Evolutionary conservation across 148 eudicot species (phyloP), one percentile per base, ranked within the genome.

Genomic region (Silene conica): DNA sequence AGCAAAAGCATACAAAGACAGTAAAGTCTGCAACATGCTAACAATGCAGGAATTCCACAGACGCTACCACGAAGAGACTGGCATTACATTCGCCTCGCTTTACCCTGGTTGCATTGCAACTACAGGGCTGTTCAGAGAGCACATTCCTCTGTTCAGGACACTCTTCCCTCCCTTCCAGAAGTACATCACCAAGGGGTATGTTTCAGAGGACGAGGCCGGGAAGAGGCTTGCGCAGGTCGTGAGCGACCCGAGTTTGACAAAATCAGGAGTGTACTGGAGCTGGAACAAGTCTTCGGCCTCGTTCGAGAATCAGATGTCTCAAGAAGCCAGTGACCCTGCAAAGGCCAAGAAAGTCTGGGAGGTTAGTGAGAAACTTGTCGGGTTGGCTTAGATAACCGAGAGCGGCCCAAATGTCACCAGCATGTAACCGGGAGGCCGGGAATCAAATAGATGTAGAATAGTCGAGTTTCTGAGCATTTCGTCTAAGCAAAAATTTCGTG

Each of bases 91-190:
- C 28, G 87, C 96, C 0, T 92, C 98, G 16, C 88, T 92, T 34
- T 92, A 92, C 82, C 98, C 98, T 0, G 98, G 98, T 8, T 90
- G 98, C 78, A 90, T 92, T 67, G 98, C 98, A 11, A 89, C 90
- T 16, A 92, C 98, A 5, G 98, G 96, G 43, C 76, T 92, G 81
- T 92, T 90, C 70, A 81, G 98, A 20, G 90, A 92, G 18, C 98
- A 93, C 77, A 82, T 93, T 20, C 92, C 98, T 48, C 70, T 90
- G 74, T 90, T 93, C 75, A 84, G 96, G 86, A 28, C 77, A 45
- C 92, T 93, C 16, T 93, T 93, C 74, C 98, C 96, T 10, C 98
- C 98, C 0, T 93, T 93, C 79, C 98, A 93, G 46, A 92, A 85
- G 84, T 93, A 83, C 78, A 78, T 89, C 75, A 93, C 98, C 52